Conservation (phyloP, 1,284 basidiomycete species). For the Macrocybe sp. region DNA sequence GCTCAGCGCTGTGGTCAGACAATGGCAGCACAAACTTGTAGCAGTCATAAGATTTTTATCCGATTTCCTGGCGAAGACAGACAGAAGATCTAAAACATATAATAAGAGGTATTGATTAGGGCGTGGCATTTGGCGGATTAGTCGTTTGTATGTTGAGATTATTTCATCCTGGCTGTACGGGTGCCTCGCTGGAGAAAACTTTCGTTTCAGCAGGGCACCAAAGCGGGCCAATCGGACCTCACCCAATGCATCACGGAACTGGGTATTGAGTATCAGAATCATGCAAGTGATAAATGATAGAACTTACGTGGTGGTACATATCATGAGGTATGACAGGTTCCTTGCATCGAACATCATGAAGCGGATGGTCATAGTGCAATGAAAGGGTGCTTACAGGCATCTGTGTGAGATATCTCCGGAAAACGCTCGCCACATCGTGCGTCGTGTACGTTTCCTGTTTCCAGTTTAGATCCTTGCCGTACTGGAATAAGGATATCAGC, state of each 20-base stretch:
- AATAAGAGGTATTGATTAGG: conserved; percentile 93
- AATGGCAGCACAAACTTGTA: conserved; percentile 60
- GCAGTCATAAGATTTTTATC: conserved; percentile 96
- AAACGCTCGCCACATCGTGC: conserved; percentile 96
- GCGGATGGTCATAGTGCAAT: background rate
- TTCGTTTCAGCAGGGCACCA: conserved; percentile 1
- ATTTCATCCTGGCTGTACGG: conserved; percentile 64
- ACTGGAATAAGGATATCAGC: conserved; percentile 42
- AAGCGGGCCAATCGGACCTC: conserved; percentile 16
- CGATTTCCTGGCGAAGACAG: conserved; percentile 88
- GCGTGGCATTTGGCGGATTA: conserved; percentile 83
- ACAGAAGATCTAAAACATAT: conserved; percentile 93
- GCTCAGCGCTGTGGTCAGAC: conserved; percentile 3
- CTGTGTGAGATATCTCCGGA: conserved; percentile 91
- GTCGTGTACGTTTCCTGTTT: conserved; percentile 79
- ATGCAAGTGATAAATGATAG: background rate
- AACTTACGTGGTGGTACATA: conserved; percentile 81
- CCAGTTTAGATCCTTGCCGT: conserved; percentile 93
- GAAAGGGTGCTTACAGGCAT: conserved; percentile 73
- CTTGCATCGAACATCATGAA: conserved; percentile 28
- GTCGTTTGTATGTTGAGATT: conserved; percentile 74
- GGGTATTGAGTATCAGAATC: conserved; percentile 6
- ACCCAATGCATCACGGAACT: conserved; percentile 86
- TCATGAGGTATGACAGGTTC: conserved; percentile 88
- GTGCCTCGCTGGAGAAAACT: conserved; percentile 46